Evolutionary conservation across 2,329 filamentous ascomycete genomes (phyloP), one percentile per base, ranked within the genome.

Genomic region (Ophioceras dolichostomum): DNA sequence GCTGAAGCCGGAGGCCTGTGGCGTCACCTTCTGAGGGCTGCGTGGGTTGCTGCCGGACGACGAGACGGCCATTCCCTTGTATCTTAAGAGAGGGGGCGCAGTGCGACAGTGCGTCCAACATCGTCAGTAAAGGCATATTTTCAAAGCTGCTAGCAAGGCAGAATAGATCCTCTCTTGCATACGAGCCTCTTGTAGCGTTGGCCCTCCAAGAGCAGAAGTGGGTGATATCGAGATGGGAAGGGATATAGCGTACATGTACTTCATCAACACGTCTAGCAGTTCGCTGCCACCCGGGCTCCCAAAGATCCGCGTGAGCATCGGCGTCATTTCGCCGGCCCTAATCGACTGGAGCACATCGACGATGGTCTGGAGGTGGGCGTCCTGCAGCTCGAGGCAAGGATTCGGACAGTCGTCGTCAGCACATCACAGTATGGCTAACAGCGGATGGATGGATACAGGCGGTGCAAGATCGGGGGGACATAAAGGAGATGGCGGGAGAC

Each of bases 301-400:
- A 62, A 91, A 87, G 52, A 96, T 82, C 40, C 79, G 75, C 61
- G 80, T 77, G 47, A 98, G 67, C 52, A 96, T 77, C 12, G 85
- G 83, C 45, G 79, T 86, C 84, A 96, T 96, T 50, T 98, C 91
- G 49, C 83, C 83, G 54, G 91, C 87, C 58, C 94, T 88, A 63
- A 96, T 96, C 16, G 86, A 91, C 61, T 94, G 88, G 46, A 98
- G 68, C 41, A 96, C 88, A 63, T 98, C 91, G 43, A 86, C 77
- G 29, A 98, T 83, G 16, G 84, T 89, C 47, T 84, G 77, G 45
- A 94, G 67, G 58, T 96, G 87, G 21, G 86, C 68, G 47, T 94
- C 86, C 80, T 94, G 59, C 22, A 26, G 22, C 8, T 8, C 22
- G 9, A n/a, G 24, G 9, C 24, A 27, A 27, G 24, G n/a, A 27